Evolutionary conservation across 202 grass and related monocot genomes (phyloP).

Genomic region (Panicum virgatum): DNA sequence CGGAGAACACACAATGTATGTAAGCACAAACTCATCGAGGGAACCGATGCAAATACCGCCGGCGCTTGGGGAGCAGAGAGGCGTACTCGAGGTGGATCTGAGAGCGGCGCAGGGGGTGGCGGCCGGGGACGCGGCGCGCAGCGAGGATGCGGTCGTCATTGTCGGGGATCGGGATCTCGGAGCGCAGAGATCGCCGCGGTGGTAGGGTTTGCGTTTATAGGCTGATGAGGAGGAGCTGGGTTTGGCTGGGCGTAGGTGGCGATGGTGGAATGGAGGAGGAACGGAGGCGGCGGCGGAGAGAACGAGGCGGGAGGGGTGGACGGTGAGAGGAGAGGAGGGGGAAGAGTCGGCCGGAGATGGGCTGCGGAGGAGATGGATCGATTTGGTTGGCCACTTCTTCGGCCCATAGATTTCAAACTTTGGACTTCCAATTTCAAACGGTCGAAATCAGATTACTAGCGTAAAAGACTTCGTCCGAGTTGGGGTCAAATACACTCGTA

Average conservation of each 20-base stretch:
- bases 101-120: conserved; percentile 3
- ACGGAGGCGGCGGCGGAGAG: conserved; percentile 50
- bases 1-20: neutral
- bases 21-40: neutral
- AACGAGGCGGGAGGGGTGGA: conserved; percentile 35
- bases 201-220: conserved; percentile 10
- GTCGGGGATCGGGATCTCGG: conserved; percentile 10
- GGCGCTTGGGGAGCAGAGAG: neutral
- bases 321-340: neutral
- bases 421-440: neutral
- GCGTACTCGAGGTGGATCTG: conserved; percentile 24
- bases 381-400: neutral
- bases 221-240: neutral
- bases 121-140: conserved; percentile 35
- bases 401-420: neutral
- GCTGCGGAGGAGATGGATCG: neutral
- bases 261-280: conserved; percentile 36
- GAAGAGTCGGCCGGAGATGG: neutral
- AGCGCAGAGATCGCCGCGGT: neutral
- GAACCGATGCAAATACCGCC: neutral
- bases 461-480: no score
- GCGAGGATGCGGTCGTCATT: conserved; percentile 52
- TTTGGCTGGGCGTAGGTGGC: conserved; percentile 19
- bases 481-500: no score
- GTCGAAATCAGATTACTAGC: neutral